These are phyloP conservation scores for Monosporascus sp. DNA, from an alignment of 2,329 filamentous ascomycete genomes.

Conservation along the genomic window DNA sequence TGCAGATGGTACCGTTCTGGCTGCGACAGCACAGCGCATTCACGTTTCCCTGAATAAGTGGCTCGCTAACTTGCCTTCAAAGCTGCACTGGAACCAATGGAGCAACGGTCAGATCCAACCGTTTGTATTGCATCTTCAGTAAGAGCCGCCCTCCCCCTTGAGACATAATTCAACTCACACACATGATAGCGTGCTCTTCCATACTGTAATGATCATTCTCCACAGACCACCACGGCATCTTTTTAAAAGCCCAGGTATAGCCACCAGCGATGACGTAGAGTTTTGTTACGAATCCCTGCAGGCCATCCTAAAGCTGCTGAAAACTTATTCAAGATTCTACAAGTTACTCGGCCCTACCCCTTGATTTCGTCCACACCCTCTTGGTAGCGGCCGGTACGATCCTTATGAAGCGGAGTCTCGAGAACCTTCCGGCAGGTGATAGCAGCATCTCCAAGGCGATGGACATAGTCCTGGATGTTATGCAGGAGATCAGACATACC, in stretches of 20 bases:
- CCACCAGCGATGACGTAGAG: constrained; percentile 39
- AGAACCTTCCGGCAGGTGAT: constrained; percentile 34
- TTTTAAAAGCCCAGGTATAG: constrained; percentile 33
- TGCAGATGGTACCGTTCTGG: constrained; percentile 34
- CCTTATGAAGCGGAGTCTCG: constrained; percentile 40
- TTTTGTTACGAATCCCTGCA: constrained; percentile 45
- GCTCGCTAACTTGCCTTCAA: constrained; percentile 38
- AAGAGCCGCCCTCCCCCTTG: constrained; percentile 5
- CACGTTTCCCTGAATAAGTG: constrained; percentile 41
- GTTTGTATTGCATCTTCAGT: constrained; percentile 41
- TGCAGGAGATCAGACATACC: constrained; percentile 45
- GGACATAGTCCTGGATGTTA: constrained; percentile 41
- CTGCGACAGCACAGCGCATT: constrained; percentile 38
- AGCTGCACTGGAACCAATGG: constrained; percentile 47
- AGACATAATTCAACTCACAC: constrained; percentile 2
- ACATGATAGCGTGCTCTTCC: constrained; percentile 38
- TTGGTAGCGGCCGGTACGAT: constrained; percentile 41
- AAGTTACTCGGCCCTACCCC: constrained; percentile 36
- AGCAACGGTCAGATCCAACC: constrained; percentile 39
- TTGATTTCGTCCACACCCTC: constrained; percentile 44
- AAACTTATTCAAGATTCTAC: constrained; percentile 38
- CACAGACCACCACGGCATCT: constrained; percentile 41
- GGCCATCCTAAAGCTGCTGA: constrained; percentile 38
- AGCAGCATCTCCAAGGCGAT: constrained; percentile 44
- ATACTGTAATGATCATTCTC: constrained; percentile 46